Conservation (phyloP, 2,329 filamentous ascomycete genomes). For the Penicillium psychrosexuale region DNA sequence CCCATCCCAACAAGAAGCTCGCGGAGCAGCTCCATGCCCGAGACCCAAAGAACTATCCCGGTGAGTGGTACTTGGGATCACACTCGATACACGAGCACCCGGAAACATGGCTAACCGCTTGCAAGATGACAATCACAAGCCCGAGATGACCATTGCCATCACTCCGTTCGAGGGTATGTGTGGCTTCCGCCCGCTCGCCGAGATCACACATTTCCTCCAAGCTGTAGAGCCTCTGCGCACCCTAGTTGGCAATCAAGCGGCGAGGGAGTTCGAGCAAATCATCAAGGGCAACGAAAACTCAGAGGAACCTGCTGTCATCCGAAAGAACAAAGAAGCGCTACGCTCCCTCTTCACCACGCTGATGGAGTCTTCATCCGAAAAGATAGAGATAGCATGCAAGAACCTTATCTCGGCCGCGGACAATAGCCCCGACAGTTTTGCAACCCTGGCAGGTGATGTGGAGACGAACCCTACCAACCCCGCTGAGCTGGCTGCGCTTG, state of each 20-base stretch:
- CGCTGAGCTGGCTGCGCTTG: conserved; percentile 70
- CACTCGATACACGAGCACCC: background rate
- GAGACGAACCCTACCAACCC: conserved; percentile 38
- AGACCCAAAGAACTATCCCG: conserved; percentile 89
- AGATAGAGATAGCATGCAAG: conserved; percentile 62
- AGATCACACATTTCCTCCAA: conserved; percentile 81
- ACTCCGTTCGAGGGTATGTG: conserved; percentile 95
- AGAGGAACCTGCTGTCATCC: conserved; percentile 44
- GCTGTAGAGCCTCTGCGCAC: conserved; percentile 61
- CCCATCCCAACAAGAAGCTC: conserved; percentile 91
- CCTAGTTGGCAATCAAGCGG: conserved; percentile 56
- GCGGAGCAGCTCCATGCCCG: conserved; percentile 82
- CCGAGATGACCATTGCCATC: conserved; percentile 98
- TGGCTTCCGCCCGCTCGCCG: conserved; percentile 82
- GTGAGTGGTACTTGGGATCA: conserved; percentile 29
- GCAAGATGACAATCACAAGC: conserved; percentile 95
- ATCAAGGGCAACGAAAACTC: conserved; percentile 57
- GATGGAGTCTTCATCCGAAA: conserved; percentile 71
- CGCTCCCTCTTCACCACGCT: conserved; percentile 72
- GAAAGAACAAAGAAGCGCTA: conserved; percentile 73
- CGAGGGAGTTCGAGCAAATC: conserved; percentile 55
- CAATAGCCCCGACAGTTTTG: conserved; percentile 68
- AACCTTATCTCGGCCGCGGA: conserved; percentile 70
- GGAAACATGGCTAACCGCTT: background rate
- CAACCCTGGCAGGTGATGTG: conserved; percentile 46